A percentile compares a stretch with the other conserved stretches of the same genome.
phyloP scores from a whole-genome alignment of 202 grass and related monocot species.

The Schoenoplectus triqueter region DNA sequence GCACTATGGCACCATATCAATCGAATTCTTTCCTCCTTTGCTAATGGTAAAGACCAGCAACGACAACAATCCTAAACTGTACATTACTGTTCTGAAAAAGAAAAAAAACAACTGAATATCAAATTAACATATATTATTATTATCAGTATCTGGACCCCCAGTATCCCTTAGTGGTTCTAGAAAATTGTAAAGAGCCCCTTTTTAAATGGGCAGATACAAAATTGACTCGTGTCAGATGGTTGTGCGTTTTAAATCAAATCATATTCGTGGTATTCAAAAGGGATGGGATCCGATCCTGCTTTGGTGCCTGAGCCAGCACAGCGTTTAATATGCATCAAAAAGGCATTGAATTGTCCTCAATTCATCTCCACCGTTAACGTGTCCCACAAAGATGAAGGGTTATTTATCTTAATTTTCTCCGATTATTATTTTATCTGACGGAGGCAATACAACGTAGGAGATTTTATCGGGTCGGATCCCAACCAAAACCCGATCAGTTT shows the following conservation, averaged over 20 bases:
- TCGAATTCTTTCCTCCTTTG: neutral
- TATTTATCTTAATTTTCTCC: neutral
- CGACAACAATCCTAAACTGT: neutral
- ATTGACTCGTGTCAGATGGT: neutral
- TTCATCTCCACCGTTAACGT: neutral
- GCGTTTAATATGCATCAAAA: neutral
- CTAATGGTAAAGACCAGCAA: neutral
- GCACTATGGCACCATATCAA: neutral
- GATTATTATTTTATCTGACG: no score
- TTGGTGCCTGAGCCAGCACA: neutral
- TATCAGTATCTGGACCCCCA: neutral
- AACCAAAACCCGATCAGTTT: neutral
- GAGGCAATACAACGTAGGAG: no score
- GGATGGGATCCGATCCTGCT: neutral
- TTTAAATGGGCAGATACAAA: neutral
- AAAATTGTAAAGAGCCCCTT: neutral
- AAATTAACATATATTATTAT: no score
- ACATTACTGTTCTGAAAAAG: no score
- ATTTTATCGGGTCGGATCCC: no score
- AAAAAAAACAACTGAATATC: no score
- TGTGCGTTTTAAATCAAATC: neutral
- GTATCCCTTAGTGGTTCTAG: neutral
- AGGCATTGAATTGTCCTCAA: neutral
- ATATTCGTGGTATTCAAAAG: neutral
- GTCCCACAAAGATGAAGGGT: no score